Percentiles rank a stretch among this genome's conserved stretches.
These are phyloP conservation scores for Wickerhamomyces alni DNA, from an alignment of 805 yeast genomes.

Conservation along the genomic window DNA sequence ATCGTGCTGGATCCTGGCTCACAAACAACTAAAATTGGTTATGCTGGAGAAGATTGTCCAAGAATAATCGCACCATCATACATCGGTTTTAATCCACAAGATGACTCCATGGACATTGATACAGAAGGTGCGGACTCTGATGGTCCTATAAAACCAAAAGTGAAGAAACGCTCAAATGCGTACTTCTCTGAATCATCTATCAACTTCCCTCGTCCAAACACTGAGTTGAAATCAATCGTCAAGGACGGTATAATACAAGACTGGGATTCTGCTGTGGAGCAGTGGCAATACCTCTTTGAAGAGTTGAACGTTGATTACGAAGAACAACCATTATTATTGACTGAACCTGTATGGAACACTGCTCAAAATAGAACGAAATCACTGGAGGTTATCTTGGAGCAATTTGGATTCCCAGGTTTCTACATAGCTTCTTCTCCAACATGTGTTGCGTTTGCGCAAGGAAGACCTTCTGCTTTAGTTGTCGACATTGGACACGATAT, in stretches of 20 bases:
- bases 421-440: slow-evolving; percentile 81
- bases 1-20: slow-evolving; percentile 91
- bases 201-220: slow-evolving; percentile 43
- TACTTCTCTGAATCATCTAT: slow-evolving; percentile 37
- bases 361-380: slow-evolving; percentile 59
- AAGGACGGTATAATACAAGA: slow-evolving; percentile 61
- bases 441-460: slow-evolving; percentile 82
- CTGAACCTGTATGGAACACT: slow-evolving; percentile 86
- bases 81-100: slow-evolving; percentile 36
- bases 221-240: slow-evolving; percentile 51
- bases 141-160: slow-evolving; percentile 12
- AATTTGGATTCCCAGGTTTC: slow-evolving; percentile 69
- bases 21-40: slow-evolving; percentile 75
- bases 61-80: slow-evolving; percentile 66
- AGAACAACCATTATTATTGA: slow-evolving; percentile 73
- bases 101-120: slow-evolving; percentile 19
- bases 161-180: slow-evolving; percentile 18
- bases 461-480: slow-evolving; percentile 79
- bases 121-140: slow-evolving; percentile 15
- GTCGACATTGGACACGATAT: slow-evolving; percentile 83
- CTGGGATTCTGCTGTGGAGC: slow-evolving; percentile 82
- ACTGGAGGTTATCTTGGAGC: slow-evolving; percentile 66
- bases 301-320: slow-evolving; percentile 44
- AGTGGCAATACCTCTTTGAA: slow-evolving; percentile 59
- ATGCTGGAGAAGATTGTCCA: slow-evolving; percentile 90